A percentile compares a stretch with the other conserved stretches of the same genome.
These are phyloP conservation scores for Xanthoparmelia taractica DNA, from an alignment of 495 filamentous ascomycete species.

Conservation along the genomic window DNA sequence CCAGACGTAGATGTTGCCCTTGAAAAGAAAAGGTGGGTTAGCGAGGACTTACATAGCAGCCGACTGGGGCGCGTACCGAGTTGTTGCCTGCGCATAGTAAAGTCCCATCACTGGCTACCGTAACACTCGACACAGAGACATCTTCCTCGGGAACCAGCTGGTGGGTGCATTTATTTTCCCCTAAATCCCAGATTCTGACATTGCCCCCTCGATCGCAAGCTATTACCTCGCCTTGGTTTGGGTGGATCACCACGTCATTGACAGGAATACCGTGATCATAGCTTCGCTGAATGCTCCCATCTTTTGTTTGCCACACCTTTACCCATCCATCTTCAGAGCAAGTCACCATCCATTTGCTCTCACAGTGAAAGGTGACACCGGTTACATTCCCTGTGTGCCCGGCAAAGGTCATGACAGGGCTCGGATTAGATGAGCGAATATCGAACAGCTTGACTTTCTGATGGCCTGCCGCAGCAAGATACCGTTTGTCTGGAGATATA, in stretches of 20 bases:
- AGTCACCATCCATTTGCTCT: slow-evolving; percentile 99
- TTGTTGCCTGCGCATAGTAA: slow-evolving; percentile 96
- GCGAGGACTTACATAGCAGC: slow-evolving; percentile 11
- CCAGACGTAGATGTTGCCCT: slow-evolving; percentile 98
- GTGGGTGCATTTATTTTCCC: slow-evolving; percentile 93
- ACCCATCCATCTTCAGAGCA: slow-evolving; percentile 95
- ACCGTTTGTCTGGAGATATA: slow-evolving; percentile 96
- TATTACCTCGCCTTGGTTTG: slow-evolving; percentile 96
- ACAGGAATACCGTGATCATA: slow-evolving; percentile 81
- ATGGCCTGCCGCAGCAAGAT: slow-evolving; percentile 88
- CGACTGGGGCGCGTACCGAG: slow-evolving; percentile 46
- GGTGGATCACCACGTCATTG: slow-evolving; percentile 96
- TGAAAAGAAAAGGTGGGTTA: slow-evolving; percentile 1
- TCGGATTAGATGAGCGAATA: slow-evolving; percentile 92
- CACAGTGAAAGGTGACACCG: slow-evolving; percentile 93
- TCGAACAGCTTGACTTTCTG: slow-evolving; percentile 95
- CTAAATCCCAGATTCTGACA: slow-evolving; percentile 91
- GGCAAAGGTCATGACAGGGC: slow-evolving; percentile 84
- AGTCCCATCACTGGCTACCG: slow-evolving; percentile 88
- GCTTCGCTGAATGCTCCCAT: slow-evolving; percentile 79
- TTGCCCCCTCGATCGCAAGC: slow-evolving; percentile 89
- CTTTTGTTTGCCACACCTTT: slow-evolving; percentile 97
- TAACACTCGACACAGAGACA: slow-evolving; percentile 84
- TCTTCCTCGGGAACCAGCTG: slow-evolving; percentile 96
- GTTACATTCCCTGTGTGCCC: slow-evolving; percentile 94